phyloP scores from a whole-genome alignment of 805 yeast species.

The Candida sithepensis region DNA sequence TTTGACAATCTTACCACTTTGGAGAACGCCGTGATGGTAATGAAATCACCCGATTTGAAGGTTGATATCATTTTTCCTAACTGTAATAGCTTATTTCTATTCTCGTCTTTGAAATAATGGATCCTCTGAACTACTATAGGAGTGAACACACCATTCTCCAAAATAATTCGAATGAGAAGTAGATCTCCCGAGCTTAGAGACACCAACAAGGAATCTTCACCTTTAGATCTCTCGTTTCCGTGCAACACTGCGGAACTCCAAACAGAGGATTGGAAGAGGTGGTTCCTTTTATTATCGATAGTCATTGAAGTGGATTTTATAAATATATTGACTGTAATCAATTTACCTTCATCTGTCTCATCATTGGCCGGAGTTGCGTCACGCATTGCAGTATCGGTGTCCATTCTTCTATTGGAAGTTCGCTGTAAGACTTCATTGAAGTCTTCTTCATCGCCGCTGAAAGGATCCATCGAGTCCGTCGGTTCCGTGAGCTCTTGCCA shows the following conservation, averaged over 20 bases:
- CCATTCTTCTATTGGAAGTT: background rate
- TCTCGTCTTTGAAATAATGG: slow-evolving; percentile 4
- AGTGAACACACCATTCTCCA: slow-evolving; percentile 12
- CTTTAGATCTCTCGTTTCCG: slow-evolving; percentile 15
- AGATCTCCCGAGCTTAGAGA: slow-evolving; percentile 20
- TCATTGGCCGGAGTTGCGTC: background rate
- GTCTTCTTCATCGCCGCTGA: slow-evolving; percentile 22
- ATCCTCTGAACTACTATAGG: slow-evolving; percentile 24
- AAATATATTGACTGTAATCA: slow-evolving; percentile 16
- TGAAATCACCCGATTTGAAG: slow-evolving; percentile 16
- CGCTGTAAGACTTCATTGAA: slow-evolving; percentile 10
- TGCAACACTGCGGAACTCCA: slow-evolving; percentile 23
- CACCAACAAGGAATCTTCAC: slow-evolving; percentile 27
- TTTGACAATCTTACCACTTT: slow-evolving; percentile 17
- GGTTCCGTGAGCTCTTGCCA: slow-evolving; percentile 26
- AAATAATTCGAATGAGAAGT: slow-evolving; percentile 19
- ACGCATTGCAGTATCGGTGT: slow-evolving; percentile 3
- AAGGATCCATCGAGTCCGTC: slow-evolving; percentile 22
- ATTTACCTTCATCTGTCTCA: background rate
- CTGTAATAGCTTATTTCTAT: slow-evolving; percentile 9
- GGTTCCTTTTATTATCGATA: slow-evolving; percentile 16
- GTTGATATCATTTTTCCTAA: slow-evolving; percentile 18
- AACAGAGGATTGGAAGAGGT: slow-evolving; percentile 19
- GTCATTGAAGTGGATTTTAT: slow-evolving; percentile 23
- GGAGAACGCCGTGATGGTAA: slow-evolving; percentile 24